A percentile compares a stretch with the other conserved stretches of the same genome.
phyloP scores from a whole-genome alignment of 495 filamentous ascomycete genomes.

The Neurospora sp. region DNA sequence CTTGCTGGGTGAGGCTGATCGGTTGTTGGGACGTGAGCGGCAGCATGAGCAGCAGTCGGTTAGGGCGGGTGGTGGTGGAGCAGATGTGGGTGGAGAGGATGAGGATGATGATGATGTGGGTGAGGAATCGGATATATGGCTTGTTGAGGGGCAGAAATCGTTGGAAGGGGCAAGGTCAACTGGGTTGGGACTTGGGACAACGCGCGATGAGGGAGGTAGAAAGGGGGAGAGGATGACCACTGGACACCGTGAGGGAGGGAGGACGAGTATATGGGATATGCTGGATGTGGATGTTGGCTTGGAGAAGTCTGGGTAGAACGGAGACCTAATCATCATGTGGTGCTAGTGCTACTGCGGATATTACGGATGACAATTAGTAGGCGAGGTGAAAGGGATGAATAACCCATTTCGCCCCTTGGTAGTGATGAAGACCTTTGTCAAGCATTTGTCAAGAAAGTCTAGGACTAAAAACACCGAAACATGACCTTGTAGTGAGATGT shows the following conservation, averaged over 20 bases:
- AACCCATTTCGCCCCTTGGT: background rate
- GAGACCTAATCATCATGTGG: background rate
- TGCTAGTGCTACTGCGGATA: background rate
- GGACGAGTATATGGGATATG: constrained; percentile 27
- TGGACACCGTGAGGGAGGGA: constrained; percentile 13
- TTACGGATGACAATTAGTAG: background rate
- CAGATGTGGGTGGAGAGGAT: constrained; percentile 18
- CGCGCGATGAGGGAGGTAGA: constrained; percentile 5
- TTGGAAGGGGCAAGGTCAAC: constrained; percentile 5
- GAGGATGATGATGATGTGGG: constrained; percentile 7
- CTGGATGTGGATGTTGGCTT: constrained; percentile 38
- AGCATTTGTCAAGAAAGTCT: constrained; percentile 11
- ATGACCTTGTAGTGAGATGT: background rate
- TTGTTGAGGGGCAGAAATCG: constrained; percentile 19
- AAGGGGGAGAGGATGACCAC: constrained; percentile 14
- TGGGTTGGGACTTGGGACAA: constrained; percentile 22
- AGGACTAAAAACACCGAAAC: background rate
- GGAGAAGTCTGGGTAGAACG: background rate
- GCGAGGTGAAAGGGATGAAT: background rate
- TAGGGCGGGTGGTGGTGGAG: constrained; percentile 1
- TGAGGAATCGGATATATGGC: constrained; percentile 24
- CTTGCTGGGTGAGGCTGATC: constrained; percentile 27
- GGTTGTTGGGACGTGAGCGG: constrained; percentile 20
- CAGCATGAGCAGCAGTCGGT: constrained; percentile 10
- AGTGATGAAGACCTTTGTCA: constrained; percentile 5